Evolutionary conservation across 495 filamentous ascomycete genomes (phyloP), one percentile per base, ranked within the genome.

Genomic region (Cercophora newfieldiana): DNA sequence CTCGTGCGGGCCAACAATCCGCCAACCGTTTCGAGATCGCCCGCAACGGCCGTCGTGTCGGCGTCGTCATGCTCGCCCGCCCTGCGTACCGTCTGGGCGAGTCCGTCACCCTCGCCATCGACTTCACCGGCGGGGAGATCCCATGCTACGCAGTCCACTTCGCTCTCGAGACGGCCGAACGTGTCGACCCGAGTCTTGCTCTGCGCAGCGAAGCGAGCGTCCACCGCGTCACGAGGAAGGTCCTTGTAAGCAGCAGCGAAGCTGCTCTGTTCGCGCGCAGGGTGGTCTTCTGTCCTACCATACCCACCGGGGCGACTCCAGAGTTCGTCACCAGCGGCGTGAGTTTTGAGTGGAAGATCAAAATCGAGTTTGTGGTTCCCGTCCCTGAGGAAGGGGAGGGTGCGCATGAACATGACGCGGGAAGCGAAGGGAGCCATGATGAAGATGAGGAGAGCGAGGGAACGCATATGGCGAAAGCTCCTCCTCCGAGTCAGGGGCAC

Each of bases 21-120:
- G 83, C 89, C 26, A 97, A 94, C 75, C 87, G 92, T 30, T 99
- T 98, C 77, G 93, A 96, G 72, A 98, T 99, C 71, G 91, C 94
- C 5, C 90, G 96, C 7, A 91, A 92, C 72, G 92, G 93, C 30
- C 82, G 85, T 57, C 89, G 90, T 25, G 93, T 99, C 30, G 95
- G 91, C 7, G 90, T 93, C 3, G 85, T 98, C 53, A 92, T 91
- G 69, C 86, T 99, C 28, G 89, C 93, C 22, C 88, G 96, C n/a
- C 91, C 96, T 0, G 89, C 94, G 0, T 97, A 97, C 79, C 87
- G 93, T 49, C 84, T 98, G 10, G 95, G 95, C 30, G 95, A 99
- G 74, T 88, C 88, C 0, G 86, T 99, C 25, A 89, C 87, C 26
- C 88, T 90, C 33, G 90, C 88, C 4, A 83, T 99, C 48, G 93